Evolutionary conservation across 139 green algal genomes (phyloP), one percentile per base, ranked within the genome.

Genomic region (Micromonas pusilla): DNA sequence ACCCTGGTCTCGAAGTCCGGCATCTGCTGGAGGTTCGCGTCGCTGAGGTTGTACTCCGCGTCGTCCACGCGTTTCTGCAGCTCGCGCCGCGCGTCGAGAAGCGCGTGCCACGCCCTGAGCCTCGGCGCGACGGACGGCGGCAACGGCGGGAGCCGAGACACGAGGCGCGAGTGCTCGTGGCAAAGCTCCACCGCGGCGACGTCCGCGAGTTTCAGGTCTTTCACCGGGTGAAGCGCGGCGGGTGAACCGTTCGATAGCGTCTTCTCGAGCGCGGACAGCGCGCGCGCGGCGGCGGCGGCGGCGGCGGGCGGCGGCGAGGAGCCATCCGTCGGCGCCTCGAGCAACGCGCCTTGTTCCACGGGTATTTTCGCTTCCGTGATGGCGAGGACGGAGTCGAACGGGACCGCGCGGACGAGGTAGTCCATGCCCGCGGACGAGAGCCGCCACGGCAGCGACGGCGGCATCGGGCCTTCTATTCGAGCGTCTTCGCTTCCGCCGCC

Each of bases 1-100:
- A 92, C 80, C 13, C 91, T 83, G 84, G 90, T 82, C 31, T 92
- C 83, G 80, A 96, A 97, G 73, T 97, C 93, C 0, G 93, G 92
- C 85, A 96, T 87, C 85, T 93, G 87, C 71, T 87, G 81, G 76
- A 97, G 81, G 73, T 81, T 89, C 39, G 88, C 93, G 81, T 97
- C 89, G 28, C 80, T 89, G 26, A 93, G 81, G 66, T 87, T 39
- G 68, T 88, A 82, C 77, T 77, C 34, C 38, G 96, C 63, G 6
- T 81, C 54, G 9, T 60, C 32, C 31, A 86, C 45, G 34, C 36
- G 60, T 52, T 75, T 26, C 57, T 63, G 20, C 2, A 86, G 39
- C 6, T 28, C 30, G 0, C 71, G 32, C 25, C 65, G 70, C 26
- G 34, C 52, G 33, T 78, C 5, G 60, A 84, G 33, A 3, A 83